These are phyloP conservation scores for Bothia castanella DNA, from an alignment of 1,284 basidiomycete genomes.

Conservation along the genomic window DNA sequence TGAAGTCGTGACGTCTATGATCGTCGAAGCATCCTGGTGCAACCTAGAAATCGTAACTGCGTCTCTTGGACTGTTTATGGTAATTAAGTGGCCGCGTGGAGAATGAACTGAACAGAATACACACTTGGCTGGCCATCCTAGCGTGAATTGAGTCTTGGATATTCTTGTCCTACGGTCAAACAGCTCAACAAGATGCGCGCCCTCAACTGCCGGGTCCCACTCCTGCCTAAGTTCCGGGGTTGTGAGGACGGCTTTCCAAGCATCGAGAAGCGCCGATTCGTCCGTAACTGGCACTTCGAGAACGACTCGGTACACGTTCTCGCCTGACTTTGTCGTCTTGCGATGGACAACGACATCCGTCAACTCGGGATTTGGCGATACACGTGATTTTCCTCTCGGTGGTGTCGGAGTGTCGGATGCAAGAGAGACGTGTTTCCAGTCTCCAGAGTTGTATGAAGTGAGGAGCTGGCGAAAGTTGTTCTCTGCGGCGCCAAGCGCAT, in stretches of 20 bases:
- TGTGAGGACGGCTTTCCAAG: constrained; percentile 78
- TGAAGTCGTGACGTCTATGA: constrained; percentile 94
- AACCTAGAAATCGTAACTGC: constrained; percentile 90
- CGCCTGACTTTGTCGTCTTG: constrained; percentile 58
- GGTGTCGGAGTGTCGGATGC: constrained; percentile 41
- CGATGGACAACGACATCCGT: constrained; percentile 69
- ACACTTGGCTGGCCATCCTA: constrained; percentile 96
- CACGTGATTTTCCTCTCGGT: constrained; percentile 60
- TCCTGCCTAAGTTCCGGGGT: constrained; percentile 84
- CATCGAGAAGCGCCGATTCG: constrained; percentile 63
- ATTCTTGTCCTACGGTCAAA: constrained; percentile 85
- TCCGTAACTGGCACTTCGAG: constrained; percentile 72
- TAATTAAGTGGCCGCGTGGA: constrained; percentile 3
- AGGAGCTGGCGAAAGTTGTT: constrained; percentile 65
- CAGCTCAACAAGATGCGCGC: constrained; percentile 79
- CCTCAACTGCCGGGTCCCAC: constrained; percentile 93
- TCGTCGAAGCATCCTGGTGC: constrained; percentile 74
- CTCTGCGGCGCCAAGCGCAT: constrained; percentile 67
- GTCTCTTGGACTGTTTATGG: constrained; percentile 70
- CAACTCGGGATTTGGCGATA: constrained; percentile 51
- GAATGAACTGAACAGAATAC: constrained; percentile 31
- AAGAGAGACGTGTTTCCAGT: constrained; percentile 68
- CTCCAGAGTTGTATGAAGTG: constrained; percentile 54
- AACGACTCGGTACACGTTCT: constrained; percentile 78
- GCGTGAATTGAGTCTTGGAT: constrained; percentile 82